Evolutionary conservation across 139 green algal genomes (phyloP).

Genomic region (Closterium sp.): DNA sequence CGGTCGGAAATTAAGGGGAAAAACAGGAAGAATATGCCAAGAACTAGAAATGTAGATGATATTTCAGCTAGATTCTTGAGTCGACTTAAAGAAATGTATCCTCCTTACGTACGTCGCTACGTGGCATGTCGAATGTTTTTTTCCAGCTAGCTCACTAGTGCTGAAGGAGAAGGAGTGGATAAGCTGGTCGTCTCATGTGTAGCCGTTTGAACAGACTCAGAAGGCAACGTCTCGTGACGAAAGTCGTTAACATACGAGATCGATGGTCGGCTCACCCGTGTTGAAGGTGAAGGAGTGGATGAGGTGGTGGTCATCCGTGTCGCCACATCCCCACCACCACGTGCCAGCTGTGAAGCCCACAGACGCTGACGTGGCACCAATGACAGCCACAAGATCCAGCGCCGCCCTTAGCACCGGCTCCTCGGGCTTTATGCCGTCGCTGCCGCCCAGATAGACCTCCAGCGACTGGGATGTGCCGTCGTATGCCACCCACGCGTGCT

Average conservation of each 20-base stretch:
- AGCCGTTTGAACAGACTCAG: no score
- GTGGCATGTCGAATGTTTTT: no score
- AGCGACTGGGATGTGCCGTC: background rate
- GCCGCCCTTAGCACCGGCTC: background rate
- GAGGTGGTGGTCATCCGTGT: background rate
- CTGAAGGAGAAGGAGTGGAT: background rate
- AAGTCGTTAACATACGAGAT: no score
- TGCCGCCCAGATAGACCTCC: background rate
- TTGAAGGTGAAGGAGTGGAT: background rate
- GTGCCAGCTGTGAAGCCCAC: background rate
- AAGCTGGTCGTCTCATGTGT: background rate
- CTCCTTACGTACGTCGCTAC: no score
- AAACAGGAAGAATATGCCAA: no score
- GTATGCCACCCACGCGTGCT: background rate
- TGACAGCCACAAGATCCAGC: background rate
- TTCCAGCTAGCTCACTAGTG: background rate
- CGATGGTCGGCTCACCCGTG: background rate
- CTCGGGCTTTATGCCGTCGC: background rate
- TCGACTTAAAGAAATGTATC: no score
- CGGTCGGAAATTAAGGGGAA: no score
- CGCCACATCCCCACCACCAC: background rate
- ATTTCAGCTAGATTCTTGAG: no score
- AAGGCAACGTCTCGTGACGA: no score
- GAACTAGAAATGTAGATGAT: no score
- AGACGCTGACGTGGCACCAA: background rate